Conservation (phyloP, 2,329 filamentous ascomycete species). For the Byssoonygena ceratinophila region DNA sequence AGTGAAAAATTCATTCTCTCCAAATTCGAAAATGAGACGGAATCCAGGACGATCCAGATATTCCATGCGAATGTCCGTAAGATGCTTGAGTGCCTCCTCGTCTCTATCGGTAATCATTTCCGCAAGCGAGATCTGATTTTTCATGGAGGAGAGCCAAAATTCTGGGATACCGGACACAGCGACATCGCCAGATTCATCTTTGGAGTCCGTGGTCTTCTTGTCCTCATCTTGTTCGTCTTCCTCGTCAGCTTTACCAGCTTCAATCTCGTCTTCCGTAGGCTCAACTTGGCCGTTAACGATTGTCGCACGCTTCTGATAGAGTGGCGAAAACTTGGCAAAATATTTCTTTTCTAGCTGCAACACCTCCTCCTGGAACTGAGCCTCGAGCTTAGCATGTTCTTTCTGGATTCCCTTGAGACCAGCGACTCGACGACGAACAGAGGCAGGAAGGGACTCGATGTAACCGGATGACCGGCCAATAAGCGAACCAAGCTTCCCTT, state of each 20-base stretch:
- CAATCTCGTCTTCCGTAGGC: slow-evolving; percentile 76
- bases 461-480: slow-evolving; percentile 95
- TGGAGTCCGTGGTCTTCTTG: slow-evolving; percentile 47
- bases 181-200: slow-evolving; percentile 38
- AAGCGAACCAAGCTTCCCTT: slow-evolving; percentile 85
- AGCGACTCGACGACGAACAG: slow-evolving; percentile 84
- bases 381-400: slow-evolving; percentile 96
- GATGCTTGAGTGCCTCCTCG: slow-evolving; percentile 79
- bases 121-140: slow-evolving; percentile 93
- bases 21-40: slow-evolving; percentile 95
- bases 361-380: slow-evolving; percentile 96
- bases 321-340: slow-evolving; percentile 94
- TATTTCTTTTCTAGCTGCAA: slow-evolving; percentile 98
- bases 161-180: slow-evolving; percentile 76
- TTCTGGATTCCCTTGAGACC: slow-evolving; percentile 97
- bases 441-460: slow-evolving; percentile 83
- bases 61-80: slow-evolving; percentile 95
- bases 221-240: slow-evolving; percentile 56
- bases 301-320: slow-evolving; percentile 87
- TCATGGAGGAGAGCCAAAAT: slow-evolving; percentile 99
- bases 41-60: slow-evolving; percentile 97
- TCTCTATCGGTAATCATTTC: slow-evolving; percentile 99
- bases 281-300: slow-evolving; percentile 83
- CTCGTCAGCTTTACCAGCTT: slow-evolving; percentile 71
- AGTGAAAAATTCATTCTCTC: slow-evolving; percentile 89